These are phyloP conservation scores for Euclidium syriacum DNA, from an alignment of 345 rosid genomes.

Conservation along the genomic window DNA sequence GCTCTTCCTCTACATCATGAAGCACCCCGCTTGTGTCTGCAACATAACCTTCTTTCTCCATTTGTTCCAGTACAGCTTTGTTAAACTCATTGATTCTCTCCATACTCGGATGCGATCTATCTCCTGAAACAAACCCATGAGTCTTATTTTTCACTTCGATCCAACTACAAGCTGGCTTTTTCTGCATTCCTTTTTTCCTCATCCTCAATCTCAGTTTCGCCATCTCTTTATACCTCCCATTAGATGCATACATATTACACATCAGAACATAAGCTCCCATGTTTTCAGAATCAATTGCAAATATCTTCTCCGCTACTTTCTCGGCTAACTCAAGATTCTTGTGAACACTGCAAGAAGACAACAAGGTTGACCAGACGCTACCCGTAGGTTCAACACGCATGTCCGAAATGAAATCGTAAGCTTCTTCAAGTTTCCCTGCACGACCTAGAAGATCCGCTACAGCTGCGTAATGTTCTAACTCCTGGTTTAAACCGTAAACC, in stretches of 20 bases:
- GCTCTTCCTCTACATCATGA: slow-evolving; percentile 72
- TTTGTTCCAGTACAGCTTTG: slow-evolving; percentile 43
- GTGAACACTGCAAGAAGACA: slow-evolving; percentile 75
- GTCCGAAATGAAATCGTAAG: slow-evolving; percentile 49
- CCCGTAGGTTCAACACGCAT: slow-evolving; percentile 48
- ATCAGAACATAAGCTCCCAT: slow-evolving; percentile 67
- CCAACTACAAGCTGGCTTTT: slow-evolving; percentile 85
- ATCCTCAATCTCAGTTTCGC: slow-evolving; percentile 45
- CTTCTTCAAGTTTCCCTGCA: slow-evolving; percentile 83
- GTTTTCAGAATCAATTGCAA: slow-evolving; percentile 56
- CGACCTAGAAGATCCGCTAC: slow-evolving; percentile 84
- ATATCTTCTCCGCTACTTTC: slow-evolving; percentile 52
- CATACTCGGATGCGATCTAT: slow-evolving; percentile 55
- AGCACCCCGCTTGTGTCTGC: slow-evolving; percentile 61
- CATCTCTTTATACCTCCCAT: slow-evolving; percentile 58
- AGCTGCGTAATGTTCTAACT: slow-evolving; percentile 80
- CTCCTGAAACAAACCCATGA: slow-evolving; percentile 72
- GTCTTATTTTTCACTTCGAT: slow-evolving; percentile 56
- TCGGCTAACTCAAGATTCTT: slow-evolving; percentile 72
- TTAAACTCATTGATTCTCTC: slow-evolving; percentile 44
- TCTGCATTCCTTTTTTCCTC: slow-evolving; percentile 53
- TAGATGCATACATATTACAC: slow-evolving; percentile 72
- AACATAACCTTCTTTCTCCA: slow-evolving; percentile 69
- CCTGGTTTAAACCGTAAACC: slow-evolving; percentile 51
- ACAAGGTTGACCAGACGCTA: slow-evolving; percentile 63